Evolutionary conservation across 176 grass and related monocot species (phyloP), one percentile per base, ranked within the genome.

Genomic region (Carex parvula): DNA sequence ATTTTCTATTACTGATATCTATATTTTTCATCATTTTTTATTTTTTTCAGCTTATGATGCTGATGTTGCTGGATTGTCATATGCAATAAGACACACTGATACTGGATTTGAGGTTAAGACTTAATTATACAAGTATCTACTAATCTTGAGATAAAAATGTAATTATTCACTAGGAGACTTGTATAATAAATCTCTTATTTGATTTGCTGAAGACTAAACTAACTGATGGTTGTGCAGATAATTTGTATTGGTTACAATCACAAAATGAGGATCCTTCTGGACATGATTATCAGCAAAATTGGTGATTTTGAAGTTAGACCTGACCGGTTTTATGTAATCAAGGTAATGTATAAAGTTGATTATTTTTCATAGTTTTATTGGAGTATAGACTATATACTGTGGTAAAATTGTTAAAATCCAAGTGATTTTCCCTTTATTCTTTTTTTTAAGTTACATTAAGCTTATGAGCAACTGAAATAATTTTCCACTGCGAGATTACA

Each of bases 211-310:
- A 81, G 18, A 81, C 50, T 18, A 46, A 48, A 10, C 12, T 67
- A 54, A 68, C 48, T 52, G 13, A 37, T 86, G 48, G 2, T 26
- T 16, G 21, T 92, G 16, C 83, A 98, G 95, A 79, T 98, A 82
- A 93, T 83, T 86, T 81, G 92, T 85, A 83, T 89, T 90, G 95
- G 95, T 37, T 98, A 89, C 84, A 98, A 95, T 98, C 90, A 98
- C 85, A 98, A 95, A 95, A 98, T 98, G 91, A 86, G 88, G 79
- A 93, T 88, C 58, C 95, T 98, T 71, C 82, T 98, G 90, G 89
- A 91, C 65, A 95, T 91, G 84, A 89, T 98, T 85, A 86, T 98
- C 81, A 87, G 80, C 73, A 98, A 91, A 83, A 91, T 98, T 83
- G 73, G 79, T 56, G 83, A 92, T 37, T 98, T 98, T 90, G 88